Evolutionary conservation across 306 rosid genomes (phyloP), one percentile per base, ranked within the genome.

Genomic region (Abrus precatorius): DNA sequence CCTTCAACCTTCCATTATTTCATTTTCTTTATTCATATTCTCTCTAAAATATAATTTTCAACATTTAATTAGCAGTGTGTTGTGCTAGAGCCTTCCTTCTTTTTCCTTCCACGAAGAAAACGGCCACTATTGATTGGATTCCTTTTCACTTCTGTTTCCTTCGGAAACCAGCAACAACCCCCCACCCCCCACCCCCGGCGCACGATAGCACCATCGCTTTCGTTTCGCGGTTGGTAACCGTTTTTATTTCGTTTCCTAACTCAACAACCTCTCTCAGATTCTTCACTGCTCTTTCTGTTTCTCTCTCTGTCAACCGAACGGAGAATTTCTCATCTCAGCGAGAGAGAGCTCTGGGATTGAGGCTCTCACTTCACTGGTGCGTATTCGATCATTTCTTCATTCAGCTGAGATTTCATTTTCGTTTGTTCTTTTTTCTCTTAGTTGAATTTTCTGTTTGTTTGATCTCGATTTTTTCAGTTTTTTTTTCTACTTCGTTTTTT

Each of bases 171-270:
- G 68, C 63, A 69, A 64, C 74, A 27, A 30, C 5, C 5, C 10
- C 54, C 34, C 70, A n/a, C 50, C 64, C 5, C 5, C 10, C 54
- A 34, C 70, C 34, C 50, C 64, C 62, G 27, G 87, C 77, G 81
- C 80, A 71, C 70, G 62, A 64, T 79, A 80, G 85, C 78, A 7
- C 11, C 34, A 29, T 57, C 36, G 53, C 63, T 69, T 44, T 54
- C 67, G 33, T 57, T 79, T 14, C 13, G 47, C 36, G 33, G 64
- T 34, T 55, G 36, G 50, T 47, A 68, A 68, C 56, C 1, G 11
- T 72, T 54, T 73, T 41, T 36, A 1, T 61, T 62, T 47, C 62
- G 20, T 9, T 27, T 63, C 5, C 64, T 0, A 59, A 13, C 12
- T 62, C 7, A 67, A 33, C 50, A 53, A 32, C 5, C 57, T 20